Conservation (phyloP, 305 asterid genomes). For the Fraxinus sp. region DNA sequence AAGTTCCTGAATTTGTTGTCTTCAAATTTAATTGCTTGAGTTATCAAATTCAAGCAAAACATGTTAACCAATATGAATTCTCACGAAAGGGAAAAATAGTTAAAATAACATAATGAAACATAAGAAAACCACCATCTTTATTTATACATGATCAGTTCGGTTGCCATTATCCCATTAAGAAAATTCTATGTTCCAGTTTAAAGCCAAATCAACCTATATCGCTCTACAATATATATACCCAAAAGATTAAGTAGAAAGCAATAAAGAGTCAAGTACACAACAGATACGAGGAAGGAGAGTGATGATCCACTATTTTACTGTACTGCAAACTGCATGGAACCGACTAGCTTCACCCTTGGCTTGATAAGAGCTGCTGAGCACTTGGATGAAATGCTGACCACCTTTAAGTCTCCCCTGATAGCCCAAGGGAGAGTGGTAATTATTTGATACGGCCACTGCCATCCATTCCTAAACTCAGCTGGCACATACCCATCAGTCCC, state of each 20-base stretch:
- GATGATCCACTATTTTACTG: slow-evolving; percentile 14
- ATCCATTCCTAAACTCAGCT: slow-evolving; percentile 52
- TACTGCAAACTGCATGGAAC: slow-evolving; percentile 29
- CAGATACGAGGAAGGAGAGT: slow-evolving; percentile 7
- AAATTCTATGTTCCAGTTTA: slow-evolving; percentile 4
- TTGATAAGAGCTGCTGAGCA: slow-evolving; percentile 23
- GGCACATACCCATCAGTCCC: slow-evolving; percentile 62
- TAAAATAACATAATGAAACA: neutral
- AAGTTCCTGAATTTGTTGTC: neutral
- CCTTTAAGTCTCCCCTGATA: slow-evolving; percentile 40
- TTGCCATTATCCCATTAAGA: neutral
- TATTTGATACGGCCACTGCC: slow-evolving; percentile 34
- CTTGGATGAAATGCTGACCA: slow-evolving; percentile 39
- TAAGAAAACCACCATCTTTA: slow-evolving; percentile 6
- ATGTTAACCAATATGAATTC: neutral
- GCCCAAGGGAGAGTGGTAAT: slow-evolving; percentile 41
- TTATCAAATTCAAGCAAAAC: slow-evolving; percentile 5
- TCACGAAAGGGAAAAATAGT: neutral
- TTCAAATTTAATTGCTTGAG: neutral
- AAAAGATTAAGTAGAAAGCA: slow-evolving; percentile 10
- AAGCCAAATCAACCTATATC: slow-evolving; percentile 22
- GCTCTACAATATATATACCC: slow-evolving; percentile 12
- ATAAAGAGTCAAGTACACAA: slow-evolving; percentile 14
- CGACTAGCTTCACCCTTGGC: slow-evolving; percentile 30
- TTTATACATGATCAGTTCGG: slow-evolving; percentile 10